These are phyloP conservation scores for Linum trigynum DNA, from an alignment of 345 rosid species.

Conservation along the genomic window DNA sequence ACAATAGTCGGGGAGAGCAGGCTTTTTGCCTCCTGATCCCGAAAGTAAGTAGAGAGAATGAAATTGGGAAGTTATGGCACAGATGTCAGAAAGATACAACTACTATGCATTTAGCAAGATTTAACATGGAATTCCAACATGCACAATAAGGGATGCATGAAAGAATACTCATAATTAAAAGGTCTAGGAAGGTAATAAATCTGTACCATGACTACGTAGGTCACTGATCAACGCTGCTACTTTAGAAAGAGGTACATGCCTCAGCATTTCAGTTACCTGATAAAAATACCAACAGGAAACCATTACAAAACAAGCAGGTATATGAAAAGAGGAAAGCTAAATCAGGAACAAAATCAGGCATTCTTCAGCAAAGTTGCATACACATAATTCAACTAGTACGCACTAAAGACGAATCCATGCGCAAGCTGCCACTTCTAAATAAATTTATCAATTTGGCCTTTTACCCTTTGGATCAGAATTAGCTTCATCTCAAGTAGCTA, in stretches of 20 bases:
- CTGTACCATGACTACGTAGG: slow-evolving; percentile 69
- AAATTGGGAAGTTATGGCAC: no score
- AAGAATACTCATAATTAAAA: no score
- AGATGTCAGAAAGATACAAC: background rate
- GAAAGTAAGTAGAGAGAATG: no score
- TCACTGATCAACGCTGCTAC: slow-evolving; percentile 56
- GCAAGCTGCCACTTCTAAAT: no score
- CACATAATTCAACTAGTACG: no score
- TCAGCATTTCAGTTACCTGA: slow-evolving; percentile 67
- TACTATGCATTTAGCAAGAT: background rate
- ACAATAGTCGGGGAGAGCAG: no score
- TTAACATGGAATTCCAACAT: background rate
- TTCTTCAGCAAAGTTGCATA: background rate
- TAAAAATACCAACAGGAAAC: slow-evolving; percentile 8
- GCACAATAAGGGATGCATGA: background rate
- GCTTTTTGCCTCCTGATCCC: no score
- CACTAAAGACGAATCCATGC: no score
- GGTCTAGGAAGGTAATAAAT: slow-evolving; percentile 6
- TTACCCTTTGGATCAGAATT: no score
- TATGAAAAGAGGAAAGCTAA: background rate
- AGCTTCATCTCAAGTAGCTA: no score
- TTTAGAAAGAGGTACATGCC: slow-evolving; percentile 50
- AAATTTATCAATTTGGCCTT: no score
- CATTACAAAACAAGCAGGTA: slow-evolving; percentile 7
- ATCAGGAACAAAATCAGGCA: background rate